Conservation (phyloP, 2,329 filamentous ascomycete species). For the Exserohilum turcica region DNA sequence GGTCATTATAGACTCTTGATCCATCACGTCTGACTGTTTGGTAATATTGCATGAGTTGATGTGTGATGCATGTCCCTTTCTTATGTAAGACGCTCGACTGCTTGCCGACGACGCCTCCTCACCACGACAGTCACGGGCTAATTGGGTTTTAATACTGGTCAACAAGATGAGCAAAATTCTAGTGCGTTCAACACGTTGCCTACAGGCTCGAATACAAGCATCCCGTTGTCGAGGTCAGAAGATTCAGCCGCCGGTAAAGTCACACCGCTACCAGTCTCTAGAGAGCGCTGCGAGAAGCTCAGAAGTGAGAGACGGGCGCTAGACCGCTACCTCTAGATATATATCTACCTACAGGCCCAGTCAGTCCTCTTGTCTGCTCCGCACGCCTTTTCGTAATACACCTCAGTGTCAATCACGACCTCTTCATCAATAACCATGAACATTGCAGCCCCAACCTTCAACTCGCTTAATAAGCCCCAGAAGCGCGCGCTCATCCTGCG, state of each 20-base stretch:
- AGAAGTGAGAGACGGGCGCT: slow-evolving; percentile 1
- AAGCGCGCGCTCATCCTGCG: slow-evolving; percentile 35
- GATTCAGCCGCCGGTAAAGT: not conserved
- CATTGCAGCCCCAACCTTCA: slow-evolving; percentile 22
- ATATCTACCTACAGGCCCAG: not conserved
- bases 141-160: not conserved
- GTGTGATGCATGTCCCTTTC: not conserved
- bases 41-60: not conserved
- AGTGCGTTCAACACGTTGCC: not conserved
- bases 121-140: not conserved
- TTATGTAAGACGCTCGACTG: too few relatives aligned
- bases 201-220: too few relatives aligned
- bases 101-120: too few relatives aligned
- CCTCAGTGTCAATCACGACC: not conserved
- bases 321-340: not conserved
- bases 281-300: not conserved
- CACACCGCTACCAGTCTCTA: not conserved
- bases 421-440: slow-evolving; percentile 6
- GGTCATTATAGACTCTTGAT: slow-evolving; percentile 13
- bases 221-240: too few relatives aligned
- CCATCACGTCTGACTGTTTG: too few relatives aligned
- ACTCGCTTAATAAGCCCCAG: slow-evolving; percentile 33
- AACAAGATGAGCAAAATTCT: too few relatives aligned
- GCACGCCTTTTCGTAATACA: not conserved
- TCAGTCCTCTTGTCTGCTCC: not conserved